Conservation (phyloP, 2,329 filamentous ascomycete genomes). For the Dactylellina leptospora region DNA sequence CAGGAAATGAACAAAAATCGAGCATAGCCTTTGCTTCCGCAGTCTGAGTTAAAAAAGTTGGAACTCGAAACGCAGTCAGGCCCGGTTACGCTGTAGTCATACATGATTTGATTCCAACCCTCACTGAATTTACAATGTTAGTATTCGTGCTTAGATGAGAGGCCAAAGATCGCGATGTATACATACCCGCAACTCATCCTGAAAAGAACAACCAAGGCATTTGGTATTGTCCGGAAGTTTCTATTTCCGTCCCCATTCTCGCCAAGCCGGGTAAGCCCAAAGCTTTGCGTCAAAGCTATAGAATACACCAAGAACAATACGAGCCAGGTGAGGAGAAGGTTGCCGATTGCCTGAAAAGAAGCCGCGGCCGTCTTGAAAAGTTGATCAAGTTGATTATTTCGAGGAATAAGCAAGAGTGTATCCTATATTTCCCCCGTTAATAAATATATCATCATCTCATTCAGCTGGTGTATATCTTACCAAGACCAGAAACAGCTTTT, state of each 20-base stretch:
- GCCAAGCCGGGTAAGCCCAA: conserved; percentile 91
- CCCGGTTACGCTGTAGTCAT: conserved; percentile 84
- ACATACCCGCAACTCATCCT: conserved; percentile 76
- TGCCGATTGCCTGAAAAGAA: conserved; percentile 87
- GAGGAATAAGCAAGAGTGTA: conserved; percentile 73
- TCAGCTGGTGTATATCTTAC: conserved; percentile 32
- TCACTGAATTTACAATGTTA: conserved; percentile 66
- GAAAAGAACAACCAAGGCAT: conserved; percentile 91
- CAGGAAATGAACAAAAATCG: conserved; percentile 89
- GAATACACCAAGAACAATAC: conserved; percentile 96
- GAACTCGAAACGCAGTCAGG: conserved; percentile 77
- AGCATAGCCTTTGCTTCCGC: conserved; percentile 89
- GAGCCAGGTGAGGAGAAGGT: conserved; percentile 94
- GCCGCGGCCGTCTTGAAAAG: conserved; percentile 98
- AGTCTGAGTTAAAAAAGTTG: conserved; percentile 87
- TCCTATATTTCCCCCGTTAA: conserved; percentile 32
- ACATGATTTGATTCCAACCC: conserved; percentile 97
- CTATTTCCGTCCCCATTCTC: conserved; percentile 75
- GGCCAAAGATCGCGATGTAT: too few species aligned
- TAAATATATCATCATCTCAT: neutral
- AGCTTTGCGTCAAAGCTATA: conserved; percentile 94
- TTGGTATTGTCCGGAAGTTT: conserved; percentile 93
- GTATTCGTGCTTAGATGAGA: conserved; percentile 21
- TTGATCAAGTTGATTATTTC: conserved; percentile 96
- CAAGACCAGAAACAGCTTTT: conserved; percentile 93